phyloP scores from a whole-genome alignment of 257 asterid genomes.

The Euphrasia confusa region DNA sequence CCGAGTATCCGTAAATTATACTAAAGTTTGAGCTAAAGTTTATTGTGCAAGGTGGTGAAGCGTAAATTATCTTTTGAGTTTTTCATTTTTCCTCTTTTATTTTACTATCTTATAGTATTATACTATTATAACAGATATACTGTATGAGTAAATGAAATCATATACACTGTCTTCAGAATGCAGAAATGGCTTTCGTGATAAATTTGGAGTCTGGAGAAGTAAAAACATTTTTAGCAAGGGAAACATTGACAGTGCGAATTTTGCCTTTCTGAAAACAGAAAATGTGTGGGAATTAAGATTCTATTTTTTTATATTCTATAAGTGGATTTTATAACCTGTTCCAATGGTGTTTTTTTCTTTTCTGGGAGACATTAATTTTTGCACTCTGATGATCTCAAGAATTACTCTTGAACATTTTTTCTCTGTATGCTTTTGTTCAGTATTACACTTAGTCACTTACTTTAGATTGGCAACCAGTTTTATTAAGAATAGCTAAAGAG shows the following conservation, averaged over 20 bases:
- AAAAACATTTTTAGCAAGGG: too few relatives aligned
- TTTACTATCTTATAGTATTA: too few relatives aligned
- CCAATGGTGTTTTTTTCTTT: too few relatives aligned
- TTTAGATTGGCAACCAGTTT: not conserved
- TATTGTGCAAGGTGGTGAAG: not conserved
- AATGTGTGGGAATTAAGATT: not conserved
- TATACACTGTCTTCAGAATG: not conserved
- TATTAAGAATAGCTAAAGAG: constrained; percentile 1
- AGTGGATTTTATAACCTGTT: too few relatives aligned
- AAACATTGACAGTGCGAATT: not conserved
- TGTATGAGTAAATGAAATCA: not conserved
- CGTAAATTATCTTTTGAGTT: too few relatives aligned
- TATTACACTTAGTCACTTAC: constrained; percentile 5
- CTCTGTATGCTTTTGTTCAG: not conserved
- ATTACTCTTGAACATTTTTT: not conserved
- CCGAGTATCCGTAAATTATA: not conserved
- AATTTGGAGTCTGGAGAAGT: not conserved
- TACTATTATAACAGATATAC: too few relatives aligned
- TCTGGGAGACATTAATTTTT: not conserved
- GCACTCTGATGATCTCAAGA: too few relatives aligned
- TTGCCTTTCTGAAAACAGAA: not conserved
- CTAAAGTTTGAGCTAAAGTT: not conserved
- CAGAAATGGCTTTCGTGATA: not conserved
- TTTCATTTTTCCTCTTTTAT: too few relatives aligned
- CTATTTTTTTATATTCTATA: too few relatives aligned